Evolutionary conservation across 2,329 filamentous ascomycete species (phyloP).

Genomic region (Canariomyces notabilis): DNA sequence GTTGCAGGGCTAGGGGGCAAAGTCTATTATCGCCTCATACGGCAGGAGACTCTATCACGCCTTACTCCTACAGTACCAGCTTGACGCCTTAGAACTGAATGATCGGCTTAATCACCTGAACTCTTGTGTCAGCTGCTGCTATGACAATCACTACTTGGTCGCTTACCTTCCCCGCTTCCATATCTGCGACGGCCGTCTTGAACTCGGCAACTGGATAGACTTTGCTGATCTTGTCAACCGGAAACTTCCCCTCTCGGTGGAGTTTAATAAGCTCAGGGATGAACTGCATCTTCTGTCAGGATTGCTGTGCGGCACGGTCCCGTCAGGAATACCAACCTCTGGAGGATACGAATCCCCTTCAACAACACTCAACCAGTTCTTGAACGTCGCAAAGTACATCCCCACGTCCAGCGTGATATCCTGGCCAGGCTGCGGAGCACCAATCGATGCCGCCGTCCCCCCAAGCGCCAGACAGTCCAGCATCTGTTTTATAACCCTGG

Average conservation of each 20-base stretch:
- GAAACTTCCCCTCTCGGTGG: conserved; percentile 31
- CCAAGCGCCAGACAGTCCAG: conserved; percentile 28
- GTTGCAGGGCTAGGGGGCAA: background rate
- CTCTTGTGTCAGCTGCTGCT: background rate
- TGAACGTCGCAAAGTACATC: conserved; percentile 26
- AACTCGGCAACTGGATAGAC: conserved; percentile 28
- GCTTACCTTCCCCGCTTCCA: conserved; percentile 25
- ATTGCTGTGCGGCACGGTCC: background rate
- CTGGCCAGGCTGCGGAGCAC: conserved; percentile 26
- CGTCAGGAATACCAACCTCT: conserved; percentile 12
- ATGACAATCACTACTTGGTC: background rate
- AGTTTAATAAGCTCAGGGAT: conserved; percentile 30
- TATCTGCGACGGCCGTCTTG: conserved; percentile 23
- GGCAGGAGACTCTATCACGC: background rate
- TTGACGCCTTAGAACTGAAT: conserved; percentile 3
- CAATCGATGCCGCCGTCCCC: conserved; percentile 32
- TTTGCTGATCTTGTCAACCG: conserved; percentile 31
- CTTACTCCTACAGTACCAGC: background rate
- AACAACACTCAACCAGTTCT: conserved; percentile 31
- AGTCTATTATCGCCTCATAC: no score
- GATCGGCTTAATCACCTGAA: conserved; percentile 13
- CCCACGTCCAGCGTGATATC: conserved; percentile 19
- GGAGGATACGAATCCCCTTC: conserved; percentile 30
- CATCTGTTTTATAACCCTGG: conserved; percentile 27
- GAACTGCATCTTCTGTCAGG: conserved; percentile 23